A percentile compares a stretch with the other conserved stretches of the same genome.
These are phyloP conservation scores for Colletotrichum lupini DNA, from an alignment of 2,329 filamentous ascomycete species.

Conservation along the genomic window DNA sequence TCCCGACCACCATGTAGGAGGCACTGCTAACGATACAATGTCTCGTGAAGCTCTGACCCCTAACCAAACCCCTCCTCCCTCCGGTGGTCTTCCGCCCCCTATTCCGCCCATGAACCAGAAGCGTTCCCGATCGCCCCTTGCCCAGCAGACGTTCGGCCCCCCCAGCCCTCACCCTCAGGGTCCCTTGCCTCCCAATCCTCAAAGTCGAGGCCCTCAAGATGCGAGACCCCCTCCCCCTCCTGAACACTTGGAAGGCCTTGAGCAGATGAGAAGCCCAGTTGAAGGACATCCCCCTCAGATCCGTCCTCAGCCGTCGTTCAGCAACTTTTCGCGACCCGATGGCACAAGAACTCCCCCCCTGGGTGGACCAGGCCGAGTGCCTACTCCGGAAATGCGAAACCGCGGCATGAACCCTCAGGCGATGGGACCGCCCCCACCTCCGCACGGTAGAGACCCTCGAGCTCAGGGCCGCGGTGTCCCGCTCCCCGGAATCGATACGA, in stretches of 20 bases:
- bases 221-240: neutral
- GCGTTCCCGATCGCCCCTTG: constrained; percentile 58
- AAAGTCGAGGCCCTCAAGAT: constrained; percentile 27
- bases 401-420: constrained; percentile 42
- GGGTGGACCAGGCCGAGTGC: constrained; percentile 26
- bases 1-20: constrained; percentile 51
- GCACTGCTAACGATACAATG: constrained; percentile 64
- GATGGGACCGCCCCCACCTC: constrained; percentile 25
- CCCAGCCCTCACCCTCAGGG: constrained; percentile 46
- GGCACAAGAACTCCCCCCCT: constrained; percentile 34
- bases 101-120: constrained; percentile 52
- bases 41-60: constrained; percentile 64
- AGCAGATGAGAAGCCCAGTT: constrained; percentile 19
- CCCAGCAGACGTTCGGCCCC: constrained; percentile 47
- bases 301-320: constrained; percentile 35
- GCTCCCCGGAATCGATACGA: constrained; percentile 27
- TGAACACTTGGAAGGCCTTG: neutral
- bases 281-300: constrained; percentile 5
- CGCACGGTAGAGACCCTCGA: constrained; percentile 12
- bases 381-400: constrained; percentile 36
- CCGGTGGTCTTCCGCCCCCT: constrained; percentile 53
- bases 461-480: constrained; percentile 36
- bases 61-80: constrained; percentile 45
- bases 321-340: constrained; percentile 36
- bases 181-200: constrained; percentile 44